Evolutionary conservation across 2,329 filamentous ascomycete genomes (phyloP), one percentile per base, ranked within the genome.

Genomic region (Beauveria sp.): DNA sequence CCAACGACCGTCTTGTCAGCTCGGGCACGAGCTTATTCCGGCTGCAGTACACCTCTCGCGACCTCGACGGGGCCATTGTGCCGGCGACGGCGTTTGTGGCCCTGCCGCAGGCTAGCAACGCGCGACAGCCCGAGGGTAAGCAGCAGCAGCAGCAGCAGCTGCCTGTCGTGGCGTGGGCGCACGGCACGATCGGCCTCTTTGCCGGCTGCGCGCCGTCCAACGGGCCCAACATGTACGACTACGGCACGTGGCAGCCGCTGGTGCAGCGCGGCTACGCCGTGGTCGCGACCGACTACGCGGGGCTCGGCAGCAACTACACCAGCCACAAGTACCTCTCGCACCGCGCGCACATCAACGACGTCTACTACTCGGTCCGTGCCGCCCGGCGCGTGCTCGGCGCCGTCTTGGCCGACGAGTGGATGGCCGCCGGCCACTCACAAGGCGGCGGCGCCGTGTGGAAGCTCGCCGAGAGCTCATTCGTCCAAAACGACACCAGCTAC

Each of bases 251-350:
- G 65, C 47, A 60, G 20, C 46, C 55, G 10, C 55, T 64, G 0
- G 43, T 65, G 16, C 28, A 54, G 14, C 46, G 52, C 14, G 65
- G 64, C 2, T 66, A 64, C 30, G 65, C 65, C 7, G 60, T 66
- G 20, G 60, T 68, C 18, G 67, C 64, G 14, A 65, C 67, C 12
- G 67, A 68, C 55, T 68, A 65, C 46, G 62, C 64, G 24, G 66
- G 66, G 22, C 58, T 67, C 9, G 66, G 66, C 16, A 67, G 64
- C 62, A 65, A 67, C 54, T 51, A 58, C 43, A 67, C 65, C 3
- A 14, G 34, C 12, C 64, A 66, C 64, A 67, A 67, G 62, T 67
- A 64, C 53, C 46, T 54, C 46, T 64, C 58, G 40, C 60, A 59
- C 22, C 42, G 47, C 2, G 63, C 60, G 20, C 64, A 66, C 38